Conservation (phyloP, 345 rosid genomes). For the Salix purpurea region DNA sequence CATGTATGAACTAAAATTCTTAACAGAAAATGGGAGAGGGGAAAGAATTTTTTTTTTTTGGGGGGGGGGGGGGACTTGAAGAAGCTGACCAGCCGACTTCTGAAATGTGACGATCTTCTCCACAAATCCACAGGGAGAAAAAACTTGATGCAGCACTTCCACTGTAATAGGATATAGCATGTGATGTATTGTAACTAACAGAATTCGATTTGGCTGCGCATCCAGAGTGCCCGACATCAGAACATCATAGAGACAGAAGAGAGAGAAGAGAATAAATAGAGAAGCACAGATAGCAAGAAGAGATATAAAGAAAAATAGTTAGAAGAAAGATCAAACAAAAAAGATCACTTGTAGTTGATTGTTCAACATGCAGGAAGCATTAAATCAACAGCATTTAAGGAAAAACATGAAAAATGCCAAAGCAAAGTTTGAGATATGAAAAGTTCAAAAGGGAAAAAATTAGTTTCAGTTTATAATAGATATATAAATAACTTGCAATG, state of each 20-base stretch:
- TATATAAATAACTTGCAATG: neutral
- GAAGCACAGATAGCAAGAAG: conserved; percentile 36
- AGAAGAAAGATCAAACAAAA: conserved; percentile 25
- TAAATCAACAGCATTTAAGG: neutral
- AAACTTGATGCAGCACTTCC: conserved; percentile 93
- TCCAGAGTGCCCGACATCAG: conserved; percentile 54
- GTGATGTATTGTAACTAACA: conserved; percentile 86
- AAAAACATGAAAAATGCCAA: neutral
- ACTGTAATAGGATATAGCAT: conserved; percentile 96
- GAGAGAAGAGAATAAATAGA: conserved; percentile 56
- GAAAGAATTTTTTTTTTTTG: neutral
- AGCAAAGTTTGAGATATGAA: neutral
- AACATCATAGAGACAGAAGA: conserved; percentile 55
- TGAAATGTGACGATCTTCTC: conserved; percentile 97
- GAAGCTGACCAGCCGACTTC: conserved; percentile 94
- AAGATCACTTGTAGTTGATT: neutral
- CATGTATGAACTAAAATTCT: conserved; percentile 1
- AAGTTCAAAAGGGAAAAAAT: neutral
- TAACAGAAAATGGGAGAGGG: neutral
- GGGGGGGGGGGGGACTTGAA: conserved; percentile 12
- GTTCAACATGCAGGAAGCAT: neutral
- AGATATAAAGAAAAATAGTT: neutral
- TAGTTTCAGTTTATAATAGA: neutral
- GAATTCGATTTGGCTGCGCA: conserved; percentile 91
- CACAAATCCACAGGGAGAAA: conserved; percentile 87